Evolutionary conservation across 495 filamentous ascomycete species (phyloP), one percentile per base, ranked within the genome.

Genomic region (Podospora comata): DNA sequence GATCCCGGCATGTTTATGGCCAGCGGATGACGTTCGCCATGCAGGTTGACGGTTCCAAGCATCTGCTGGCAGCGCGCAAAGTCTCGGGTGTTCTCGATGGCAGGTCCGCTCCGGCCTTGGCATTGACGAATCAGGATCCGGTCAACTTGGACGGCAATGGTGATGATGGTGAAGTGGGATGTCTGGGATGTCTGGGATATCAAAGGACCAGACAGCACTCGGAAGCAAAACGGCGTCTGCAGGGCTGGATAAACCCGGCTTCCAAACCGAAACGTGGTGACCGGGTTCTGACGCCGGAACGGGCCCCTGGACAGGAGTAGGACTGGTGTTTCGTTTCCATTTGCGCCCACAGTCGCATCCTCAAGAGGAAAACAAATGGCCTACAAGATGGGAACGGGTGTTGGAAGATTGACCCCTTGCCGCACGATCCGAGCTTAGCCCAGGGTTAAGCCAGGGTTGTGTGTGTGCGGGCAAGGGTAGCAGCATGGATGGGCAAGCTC

Each of bases 101-200:
- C 39, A 48, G 39, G 39, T 48, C 39, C 39, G 39, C 39, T 48
- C 39, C 0, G 15, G 39, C 39, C 39, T 48, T 48, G 39, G 39
- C 39, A 48, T 48, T 48, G 39, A 26, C 55, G 55, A 58, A 58
- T 58, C 55, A 58, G 55, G 55, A 58, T 58, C 55, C 1, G 55
- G 39, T 2, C 9, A 16, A 48, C 9, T 48, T 18, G 39, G 39
- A 2, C 39, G 39, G 39, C 9, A 48, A 3, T 48, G 39, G 9
- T 48, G 39, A 9, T 13, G 9, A 48, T 48, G 39, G 34, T 39
- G 5, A 39, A 5, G 3, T 4, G 11, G 34, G 34, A 39, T 23
- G 23, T 39, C 34, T 4, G 11, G 34, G 34, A 39, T 23, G 23
- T 39, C 11, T 6, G 34, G 34, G 34, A 39, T 39, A 39, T 48